A percentile compares a stretch with the other conserved stretches of the same genome.
Conservation (phyloP, 2,329 filamentous ascomycete species). For the Ustilaginoidea virens region DNA sequence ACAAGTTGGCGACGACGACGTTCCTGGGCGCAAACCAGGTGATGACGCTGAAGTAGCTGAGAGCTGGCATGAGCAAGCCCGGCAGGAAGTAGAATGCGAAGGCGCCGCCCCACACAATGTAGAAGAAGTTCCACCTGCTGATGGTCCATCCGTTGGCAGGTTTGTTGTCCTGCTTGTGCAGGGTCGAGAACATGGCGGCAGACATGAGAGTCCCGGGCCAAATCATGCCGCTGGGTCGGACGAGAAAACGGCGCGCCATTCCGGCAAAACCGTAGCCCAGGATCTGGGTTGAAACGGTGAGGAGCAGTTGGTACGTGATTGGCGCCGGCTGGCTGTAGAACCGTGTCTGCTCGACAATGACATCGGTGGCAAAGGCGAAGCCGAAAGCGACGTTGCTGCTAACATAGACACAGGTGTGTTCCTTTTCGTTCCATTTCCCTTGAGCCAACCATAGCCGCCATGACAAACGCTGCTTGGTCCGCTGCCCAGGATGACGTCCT, state of each 20-base stretch:
- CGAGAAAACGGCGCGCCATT: slow-evolving; percentile 63
- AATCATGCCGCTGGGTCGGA: slow-evolving; percentile 77
- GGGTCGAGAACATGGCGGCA: slow-evolving; percentile 73
- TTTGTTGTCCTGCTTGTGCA: slow-evolving; percentile 75
- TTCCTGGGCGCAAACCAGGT: slow-evolving; percentile 82
- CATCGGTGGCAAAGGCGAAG: slow-evolving; percentile 78
- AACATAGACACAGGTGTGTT: slow-evolving; percentile 79
- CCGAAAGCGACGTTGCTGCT: slow-evolving; percentile 83
- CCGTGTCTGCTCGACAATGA: slow-evolving; percentile 78
- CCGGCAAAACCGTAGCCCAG: slow-evolving; percentile 78
- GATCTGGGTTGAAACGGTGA: slow-evolving; percentile 76
- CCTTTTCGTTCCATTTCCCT: slow-evolving; percentile 75
- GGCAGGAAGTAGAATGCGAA: slow-evolving; percentile 79
- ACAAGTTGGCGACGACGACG: slow-evolving; percentile 74
- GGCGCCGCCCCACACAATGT: slow-evolving; percentile 51
- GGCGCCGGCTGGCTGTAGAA: slow-evolving; percentile 75
- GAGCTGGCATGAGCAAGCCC: slow-evolving; percentile 64
- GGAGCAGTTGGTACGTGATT: slow-evolving; percentile 63
- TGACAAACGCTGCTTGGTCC: slow-evolving; percentile 19
- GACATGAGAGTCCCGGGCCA: slow-evolving; percentile 84
- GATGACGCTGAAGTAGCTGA: slow-evolving; percentile 79
- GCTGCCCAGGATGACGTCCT: slow-evolving; percentile 7
- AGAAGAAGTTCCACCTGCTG: slow-evolving; percentile 73
- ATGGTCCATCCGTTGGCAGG: slow-evolving; percentile 71
- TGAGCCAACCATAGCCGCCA: slow-evolving; percentile 63